phyloP scores from a whole-genome alignment of 2,329 filamentous ascomycete genomes.

The Penicillium polonicum region DNA sequence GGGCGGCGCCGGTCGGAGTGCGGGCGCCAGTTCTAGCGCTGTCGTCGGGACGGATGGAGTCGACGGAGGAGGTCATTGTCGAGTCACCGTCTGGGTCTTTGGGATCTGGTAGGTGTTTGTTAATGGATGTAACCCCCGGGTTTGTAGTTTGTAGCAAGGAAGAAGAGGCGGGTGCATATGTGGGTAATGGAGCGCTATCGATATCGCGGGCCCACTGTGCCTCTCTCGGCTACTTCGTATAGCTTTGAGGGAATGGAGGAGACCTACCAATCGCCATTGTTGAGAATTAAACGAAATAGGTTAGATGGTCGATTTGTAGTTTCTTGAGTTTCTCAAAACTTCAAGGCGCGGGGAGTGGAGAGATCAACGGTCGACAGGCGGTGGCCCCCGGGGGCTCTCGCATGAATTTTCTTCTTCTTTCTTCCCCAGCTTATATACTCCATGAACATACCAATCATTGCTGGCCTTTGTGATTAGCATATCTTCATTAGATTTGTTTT shows the following conservation, averaged over 20 bases:
- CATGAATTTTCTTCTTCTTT: conserved; percentile 24
- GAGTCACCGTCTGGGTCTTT: conserved; percentile 56
- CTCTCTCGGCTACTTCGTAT: background rate
- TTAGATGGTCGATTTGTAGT: conserved; percentile 1
- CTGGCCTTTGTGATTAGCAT: conserved; percentile 3
- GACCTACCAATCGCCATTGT: conserved; percentile 28
- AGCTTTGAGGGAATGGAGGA: background rate
- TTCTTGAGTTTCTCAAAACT: background rate
- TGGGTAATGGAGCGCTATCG: conserved; percentile 6
- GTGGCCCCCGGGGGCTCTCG: conserved; percentile 18
- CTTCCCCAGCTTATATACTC: conserved; percentile 11
- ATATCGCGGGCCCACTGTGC: conserved; percentile 5
- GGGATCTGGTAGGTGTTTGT: conserved; percentile 10
- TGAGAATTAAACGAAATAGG: background rate
- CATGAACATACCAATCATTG: conserved; percentile 16
- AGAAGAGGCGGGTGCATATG: background rate
- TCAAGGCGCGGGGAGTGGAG: conserved; percentile 13
- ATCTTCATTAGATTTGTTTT: background rate
- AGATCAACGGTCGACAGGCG: conserved; percentile 20
- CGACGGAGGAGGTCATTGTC: conserved; percentile 53
- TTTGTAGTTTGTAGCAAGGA: background rate
- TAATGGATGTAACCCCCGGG: background rate
- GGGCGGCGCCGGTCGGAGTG: conserved; percentile 40
- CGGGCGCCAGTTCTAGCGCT: conserved; percentile 39
- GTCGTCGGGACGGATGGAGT: conserved; percentile 38